phyloP scores from a whole-genome alignment of 139 green algal species.

The Chlamydomonas eustigma region DNA sequence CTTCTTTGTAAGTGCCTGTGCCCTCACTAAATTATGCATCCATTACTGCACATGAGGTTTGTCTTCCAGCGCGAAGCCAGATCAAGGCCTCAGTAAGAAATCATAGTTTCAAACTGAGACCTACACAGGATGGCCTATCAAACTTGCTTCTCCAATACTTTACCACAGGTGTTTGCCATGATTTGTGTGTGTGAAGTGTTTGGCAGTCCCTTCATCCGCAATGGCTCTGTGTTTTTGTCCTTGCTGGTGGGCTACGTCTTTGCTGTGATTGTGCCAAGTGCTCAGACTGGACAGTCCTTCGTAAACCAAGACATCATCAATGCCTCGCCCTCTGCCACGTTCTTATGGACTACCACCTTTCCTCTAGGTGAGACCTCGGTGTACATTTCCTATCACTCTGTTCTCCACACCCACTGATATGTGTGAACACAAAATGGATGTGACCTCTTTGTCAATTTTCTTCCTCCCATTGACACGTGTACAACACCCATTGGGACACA shows the following conservation, averaged over 20 bases:
- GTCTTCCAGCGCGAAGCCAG: too few species aligned
- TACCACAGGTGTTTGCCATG: slow-evolving; percentile 24
- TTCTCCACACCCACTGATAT: too few species aligned
- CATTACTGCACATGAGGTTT: not conserved
- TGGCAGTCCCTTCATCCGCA: slow-evolving; percentile 71
- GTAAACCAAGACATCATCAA: slow-evolving; percentile 38
- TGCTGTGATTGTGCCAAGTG: slow-evolving; percentile 41
- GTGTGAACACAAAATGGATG: too few species aligned
- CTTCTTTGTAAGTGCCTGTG: slow-evolving; percentile 26
- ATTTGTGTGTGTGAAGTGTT: slow-evolving; percentile 69
- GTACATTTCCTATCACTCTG: too few species aligned
- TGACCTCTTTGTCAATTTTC: too few species aligned
- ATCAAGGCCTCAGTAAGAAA: too few species aligned
- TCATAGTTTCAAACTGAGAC: too few species aligned
- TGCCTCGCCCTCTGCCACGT: slow-evolving; percentile 58
- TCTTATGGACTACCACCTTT: slow-evolving; percentile 76
- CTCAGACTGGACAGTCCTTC: slow-evolving; percentile 45
- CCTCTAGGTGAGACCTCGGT: not conserved
- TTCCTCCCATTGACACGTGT: too few species aligned
- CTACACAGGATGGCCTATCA: too few species aligned
- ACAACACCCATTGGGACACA: too few species aligned
- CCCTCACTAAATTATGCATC: not conserved
- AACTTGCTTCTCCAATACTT: not conserved
- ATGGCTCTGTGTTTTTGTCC: slow-evolving; percentile 44
- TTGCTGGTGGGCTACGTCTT: slow-evolving; percentile 58